Evolutionary conservation across 257 asterid genomes (phyloP).

Genomic region (Nicotiana attenuata): DNA sequence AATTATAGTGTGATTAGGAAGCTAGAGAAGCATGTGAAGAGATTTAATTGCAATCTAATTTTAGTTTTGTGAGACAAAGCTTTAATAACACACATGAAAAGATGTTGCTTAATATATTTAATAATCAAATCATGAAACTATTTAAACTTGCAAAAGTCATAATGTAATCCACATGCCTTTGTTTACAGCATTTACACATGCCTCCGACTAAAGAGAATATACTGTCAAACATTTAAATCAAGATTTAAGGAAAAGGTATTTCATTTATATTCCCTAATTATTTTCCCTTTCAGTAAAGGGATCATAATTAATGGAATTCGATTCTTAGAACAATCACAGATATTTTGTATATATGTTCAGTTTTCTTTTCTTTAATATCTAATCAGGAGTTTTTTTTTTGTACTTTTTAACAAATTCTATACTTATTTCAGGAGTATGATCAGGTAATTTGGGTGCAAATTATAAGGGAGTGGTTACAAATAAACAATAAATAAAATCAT

Average conservation of each 20-base stretch:
- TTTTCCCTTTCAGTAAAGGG: background rate
- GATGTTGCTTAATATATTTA: conserved; percentile 23
- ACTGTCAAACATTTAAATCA: background rate
- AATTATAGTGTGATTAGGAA: conserved; percentile 29
- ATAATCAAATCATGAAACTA: conserved; percentile 15
- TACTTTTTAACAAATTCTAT: background rate
- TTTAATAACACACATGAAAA: conserved; percentile 29
- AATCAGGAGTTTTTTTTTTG: no score
- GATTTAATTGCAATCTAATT: conserved; percentile 42
- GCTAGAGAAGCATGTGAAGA: conserved; percentile 41
- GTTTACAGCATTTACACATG: background rate
- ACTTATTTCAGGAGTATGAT: no score
- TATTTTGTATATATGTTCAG: no score
- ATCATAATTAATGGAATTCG: background rate
- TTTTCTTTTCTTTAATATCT: background rate
- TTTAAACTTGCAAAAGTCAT: background rate
- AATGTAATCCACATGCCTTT: conserved; percentile 13
- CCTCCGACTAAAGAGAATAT: background rate
- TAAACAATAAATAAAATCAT: background rate
- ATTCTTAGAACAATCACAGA: background rate
- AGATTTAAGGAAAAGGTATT: background rate
- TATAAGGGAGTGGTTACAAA: background rate
- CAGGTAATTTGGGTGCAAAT: background rate
- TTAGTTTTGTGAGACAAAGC: conserved; percentile 13
- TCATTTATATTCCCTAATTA: background rate